A percentile compares a stretch with the other conserved stretches of the same genome.
Conservation (phyloP, 345 rosid species). For the Camelina laxa region DNA sequence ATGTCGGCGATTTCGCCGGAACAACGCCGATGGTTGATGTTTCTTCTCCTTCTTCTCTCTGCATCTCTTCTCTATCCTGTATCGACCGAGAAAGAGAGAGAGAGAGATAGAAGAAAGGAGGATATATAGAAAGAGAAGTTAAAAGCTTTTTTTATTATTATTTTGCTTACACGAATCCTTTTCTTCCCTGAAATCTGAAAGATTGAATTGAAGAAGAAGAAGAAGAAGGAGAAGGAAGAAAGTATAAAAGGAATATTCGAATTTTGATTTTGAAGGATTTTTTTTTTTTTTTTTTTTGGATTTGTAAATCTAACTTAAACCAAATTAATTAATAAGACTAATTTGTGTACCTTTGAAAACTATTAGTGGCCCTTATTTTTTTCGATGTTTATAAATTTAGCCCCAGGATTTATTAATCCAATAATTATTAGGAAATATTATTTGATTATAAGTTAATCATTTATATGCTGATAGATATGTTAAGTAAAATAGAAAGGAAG, state of each 20-base stretch:
- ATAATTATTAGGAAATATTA: not conserved
- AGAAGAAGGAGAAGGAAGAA: not conserved
- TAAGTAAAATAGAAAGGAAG: not conserved
- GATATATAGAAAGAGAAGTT: not conserved
- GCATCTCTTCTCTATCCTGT: constrained; percentile 24
- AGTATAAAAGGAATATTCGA: constrained; percentile 42
- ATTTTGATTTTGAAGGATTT: constrained; percentile 38
- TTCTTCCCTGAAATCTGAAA: constrained; percentile 27
- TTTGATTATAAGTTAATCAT: not conserved
- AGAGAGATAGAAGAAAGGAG: constrained; percentile 22
- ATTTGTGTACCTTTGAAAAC: constrained; percentile 9
- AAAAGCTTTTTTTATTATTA: constrained; percentile 25
- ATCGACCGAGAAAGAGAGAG: not conserved
- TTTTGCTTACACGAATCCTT: constrained; percentile 31
- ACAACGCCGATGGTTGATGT: constrained; percentile 28
- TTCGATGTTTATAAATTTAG: constrained; percentile 6
- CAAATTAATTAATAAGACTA: not conserved
- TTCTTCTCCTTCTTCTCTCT: constrained; percentile 36
- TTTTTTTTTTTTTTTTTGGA: constrained; percentile 26
- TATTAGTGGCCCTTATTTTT: constrained; percentile 12
- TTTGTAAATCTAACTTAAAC: not conserved
- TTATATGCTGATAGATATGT: too few species aligned
- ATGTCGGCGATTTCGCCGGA: constrained; percentile 22
- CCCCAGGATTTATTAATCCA: constrained; percentile 19
- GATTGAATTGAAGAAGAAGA: constrained; percentile 29